Base-by-base conservation (phyloP, 177 flowering plant genomes). In the Vitis hybrid region DNA sequence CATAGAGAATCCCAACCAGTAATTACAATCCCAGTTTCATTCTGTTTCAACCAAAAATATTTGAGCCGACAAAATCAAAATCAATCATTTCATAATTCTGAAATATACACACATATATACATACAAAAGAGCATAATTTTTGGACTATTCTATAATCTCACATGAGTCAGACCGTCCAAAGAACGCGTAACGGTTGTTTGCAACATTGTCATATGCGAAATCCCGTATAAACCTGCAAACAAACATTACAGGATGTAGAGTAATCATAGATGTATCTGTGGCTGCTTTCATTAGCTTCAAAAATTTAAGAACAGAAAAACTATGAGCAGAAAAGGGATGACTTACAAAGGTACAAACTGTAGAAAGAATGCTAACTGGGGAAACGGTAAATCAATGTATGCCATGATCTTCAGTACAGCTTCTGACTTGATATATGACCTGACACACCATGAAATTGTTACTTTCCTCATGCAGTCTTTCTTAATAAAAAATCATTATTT, bases 361-460 rank as follows among this genome's bases (percentile, higher is more conserved):
- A 95, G 70, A 71, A 92, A 86, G 61, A 87, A 81, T 52, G 95
- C 96, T 14, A 95, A 80, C 75, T 95, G 98, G 22, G 98, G 96
- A 65, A 88, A 92, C 9, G 99, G 99, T 71, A 93, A 66, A 71
- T 95, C 82, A 15, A 95, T 78, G 82, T 89, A 89, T 73, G 88
- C 89, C 98, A 95, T 93, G 64, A 95, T 95, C 93, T 87, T 95
- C 64, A 92, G 66, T 11, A 93, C 97, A 71, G 99, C 98, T 64
- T 95, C 99, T 67, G 99, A 93, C 73, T 93, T 93, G 65, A 90
- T 90, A 68, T 88, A 92, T 49, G 97, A 87, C 73, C 99, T 93
- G 85, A 81, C 52, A 28, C 55, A 72, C 33, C 56, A 68, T 56
- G 3, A 55, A 17, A 9, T 12, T 4, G 15, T 11, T 12, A 8